Evolutionary conservation across 805 yeast genomes (phyloP).

Genomic region (Candida nonsorbophila): DNA sequence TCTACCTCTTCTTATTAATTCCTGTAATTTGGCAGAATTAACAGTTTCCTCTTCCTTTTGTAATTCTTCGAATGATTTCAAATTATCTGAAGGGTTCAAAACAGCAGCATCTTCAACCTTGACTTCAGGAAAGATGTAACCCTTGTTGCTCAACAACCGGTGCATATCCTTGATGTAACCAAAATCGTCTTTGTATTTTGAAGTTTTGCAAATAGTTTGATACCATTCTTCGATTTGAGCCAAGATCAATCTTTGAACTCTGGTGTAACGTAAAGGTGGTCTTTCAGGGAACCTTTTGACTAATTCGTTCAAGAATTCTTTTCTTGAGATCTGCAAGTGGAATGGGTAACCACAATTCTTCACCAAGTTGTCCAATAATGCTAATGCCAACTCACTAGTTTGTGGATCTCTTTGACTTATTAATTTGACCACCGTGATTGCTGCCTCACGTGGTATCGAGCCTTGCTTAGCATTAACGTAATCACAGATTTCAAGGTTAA

Average conservation of each 20-base stretch:
- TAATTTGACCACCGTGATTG: slow-evolving; percentile 74
- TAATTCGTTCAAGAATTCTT: slow-evolving; percentile 89
- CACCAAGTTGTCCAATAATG: slow-evolving; percentile 82
- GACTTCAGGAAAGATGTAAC: slow-evolving; percentile 89
- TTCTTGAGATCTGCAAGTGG: slow-evolving; percentile 90
- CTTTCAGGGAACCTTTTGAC: slow-evolving; percentile 92
- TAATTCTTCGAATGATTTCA: slow-evolving; percentile 84
- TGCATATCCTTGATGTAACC: slow-evolving; percentile 96
- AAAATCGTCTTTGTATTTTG: slow-evolving; percentile 86
- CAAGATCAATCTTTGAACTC: slow-evolving; percentile 78
- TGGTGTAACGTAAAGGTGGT: slow-evolving; percentile 81
- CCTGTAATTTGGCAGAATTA: slow-evolving; percentile 93
- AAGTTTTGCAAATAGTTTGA: slow-evolving; percentile 86
- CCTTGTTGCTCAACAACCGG: slow-evolving; percentile 80
- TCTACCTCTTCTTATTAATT: slow-evolving; percentile 88
- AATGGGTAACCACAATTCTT: slow-evolving; percentile 98
- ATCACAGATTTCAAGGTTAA: slow-evolving; percentile 91
- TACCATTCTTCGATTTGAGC: slow-evolving; percentile 97
- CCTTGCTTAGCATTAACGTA: slow-evolving; percentile 91
- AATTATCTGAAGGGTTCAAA: slow-evolving; percentile 79
- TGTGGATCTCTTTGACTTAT: slow-evolving; percentile 81
- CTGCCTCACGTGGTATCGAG: slow-evolving; percentile 86
- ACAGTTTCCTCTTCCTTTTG: slow-evolving; percentile 91
- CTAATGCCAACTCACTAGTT: slow-evolving; percentile 76
- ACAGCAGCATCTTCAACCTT: slow-evolving; percentile 90